Base-by-base conservation (phyloP, 2,329 filamentous ascomycete species). In the Clarireedia monteithiana region DNA sequence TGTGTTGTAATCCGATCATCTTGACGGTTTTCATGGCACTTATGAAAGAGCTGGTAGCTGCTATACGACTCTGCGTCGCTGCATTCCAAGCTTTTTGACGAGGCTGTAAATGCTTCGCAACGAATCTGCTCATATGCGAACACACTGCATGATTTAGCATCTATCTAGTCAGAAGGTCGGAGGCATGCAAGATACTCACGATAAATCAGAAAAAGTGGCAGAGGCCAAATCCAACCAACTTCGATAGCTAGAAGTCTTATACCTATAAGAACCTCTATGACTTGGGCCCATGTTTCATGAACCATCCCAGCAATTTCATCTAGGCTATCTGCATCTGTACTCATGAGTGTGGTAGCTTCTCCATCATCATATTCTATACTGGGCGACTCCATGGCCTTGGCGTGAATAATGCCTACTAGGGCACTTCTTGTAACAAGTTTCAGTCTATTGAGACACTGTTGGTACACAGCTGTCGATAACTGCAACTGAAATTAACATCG, bases 251-350 rank as follows among this genome's bases (percentile, higher is more conserved):
- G 59, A 51, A 77, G 64, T 6, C 55, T 48, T 2, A 74, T 66
- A 1, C 74, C 75, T 38, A 77, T 62, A 0, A 69, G 39, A 0
- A 76, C 69, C 55, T 77, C 75, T 0, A 76, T n/a, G 1, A 69
- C 39, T 14, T 73, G 67, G 0, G 70, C 74, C 72, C 74, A 76
- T 0, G 67, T 69, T 44, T 76, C 74, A 48, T 76, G 73, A 14
- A 73, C 57, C 69, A 75, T 71, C 30, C 67, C 63, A 0, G 63
- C 66, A 5, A 69, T 64, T 0, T 60, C 60, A 1, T 67, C 68
- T 0, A 75, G 61, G 51, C 63, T 67, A 12, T 71, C 68, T 2
- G 70, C 66, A 60, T 77, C 74, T 2, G 68, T 75, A 56, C 69
- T 76, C 64, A 72, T 71, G 0, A 77, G 63, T 0, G 73, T 73